Conservation (phyloP, 1,284 basidiomycete genomes). For the Vanrija pseudolonga region DNA sequence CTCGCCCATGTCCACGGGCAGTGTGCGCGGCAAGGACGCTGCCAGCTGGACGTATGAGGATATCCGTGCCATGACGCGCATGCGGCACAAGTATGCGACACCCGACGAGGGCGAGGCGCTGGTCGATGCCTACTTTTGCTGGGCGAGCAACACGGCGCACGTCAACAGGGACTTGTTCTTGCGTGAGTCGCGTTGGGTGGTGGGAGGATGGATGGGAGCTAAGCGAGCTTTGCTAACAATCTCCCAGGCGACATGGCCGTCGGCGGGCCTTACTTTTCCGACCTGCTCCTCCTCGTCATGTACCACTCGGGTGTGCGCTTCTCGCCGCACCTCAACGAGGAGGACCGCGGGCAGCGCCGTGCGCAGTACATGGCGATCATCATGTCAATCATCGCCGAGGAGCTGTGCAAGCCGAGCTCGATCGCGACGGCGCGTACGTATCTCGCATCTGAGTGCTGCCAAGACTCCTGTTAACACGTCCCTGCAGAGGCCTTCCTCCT, state of each 20-base stretch:
- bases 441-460: neutral
- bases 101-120: slow-evolving; percentile 21
- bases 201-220: too few relatives aligned
- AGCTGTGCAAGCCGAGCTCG: slow-evolving; percentile 17
- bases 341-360: slow-evolving; percentile 14
- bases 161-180: slow-evolving; percentile 18
- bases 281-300: slow-evolving; percentile 21
- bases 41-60: slow-evolving; percentile 11
- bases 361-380: slow-evolving; percentile 20
- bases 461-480: neutral
- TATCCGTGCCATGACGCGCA: slow-evolving; percentile 13
- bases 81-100: slow-evolving; percentile 20
- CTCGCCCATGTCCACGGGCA: neutral
- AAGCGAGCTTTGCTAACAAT: neutral
- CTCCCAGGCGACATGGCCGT: slow-evolving; percentile 21
- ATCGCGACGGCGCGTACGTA: slow-evolving; percentile 14
- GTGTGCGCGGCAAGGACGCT: slow-evolving; percentile 1
- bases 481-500: slow-evolving; percentile 16
- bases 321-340: slow-evolving; percentile 14
- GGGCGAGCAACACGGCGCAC: slow-evolving; percentile 17
- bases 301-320: slow-evolving; percentile 21
- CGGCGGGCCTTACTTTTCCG: slow-evolving; percentile 21
- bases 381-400: slow-evolving; percentile 19
- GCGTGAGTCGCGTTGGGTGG: slow-evolving; percentile 6
- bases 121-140: slow-evolving; percentile 22